Evolutionary conservation across 2,329 filamentous ascomycete genomes (phyloP).

Genomic region (Sporothrix globosa): DNA sequence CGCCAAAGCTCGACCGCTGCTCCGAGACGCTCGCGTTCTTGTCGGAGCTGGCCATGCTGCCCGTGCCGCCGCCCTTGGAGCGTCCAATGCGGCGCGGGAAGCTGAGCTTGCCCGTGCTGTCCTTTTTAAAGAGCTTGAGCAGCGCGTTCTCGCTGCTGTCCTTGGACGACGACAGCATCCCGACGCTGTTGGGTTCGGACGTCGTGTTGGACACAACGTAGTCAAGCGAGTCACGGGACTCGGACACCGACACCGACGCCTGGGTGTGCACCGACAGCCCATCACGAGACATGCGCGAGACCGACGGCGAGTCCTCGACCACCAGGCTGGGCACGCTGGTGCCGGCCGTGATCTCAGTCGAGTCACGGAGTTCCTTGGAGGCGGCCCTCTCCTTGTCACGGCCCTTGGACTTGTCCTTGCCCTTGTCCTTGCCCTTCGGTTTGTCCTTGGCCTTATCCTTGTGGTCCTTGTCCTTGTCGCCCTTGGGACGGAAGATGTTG

Average conservation of each 20-base stretch:
- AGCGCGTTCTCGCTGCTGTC: conserved; percentile 56
- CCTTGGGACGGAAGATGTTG: conserved; percentile 61
- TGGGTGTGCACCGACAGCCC: conserved; percentile 61
- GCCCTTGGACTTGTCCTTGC: conserved; percentile 47
- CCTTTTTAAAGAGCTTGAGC: conserved; percentile 68
- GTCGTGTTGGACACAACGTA: conserved; percentile 59
- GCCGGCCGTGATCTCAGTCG: conserved; percentile 41
- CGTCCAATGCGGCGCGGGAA: conserved; percentile 57
- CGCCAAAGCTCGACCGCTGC: conserved; percentile 59
- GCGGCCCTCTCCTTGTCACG: conserved; percentile 46
- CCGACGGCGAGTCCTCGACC: conserved; percentile 51
- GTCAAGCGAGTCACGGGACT: conserved; percentile 64
- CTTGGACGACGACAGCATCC: conserved; percentile 48
- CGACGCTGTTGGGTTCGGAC: conserved; percentile 54
- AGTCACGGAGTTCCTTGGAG: conserved; percentile 35
- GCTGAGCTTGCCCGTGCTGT: conserved; percentile 68
- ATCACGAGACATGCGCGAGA: conserved; percentile 60
- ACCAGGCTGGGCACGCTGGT: conserved; percentile 47
- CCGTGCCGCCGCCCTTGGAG: conserved; percentile 51
- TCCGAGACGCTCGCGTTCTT: conserved; percentile 56
- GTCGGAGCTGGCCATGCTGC: conserved; percentile 61
- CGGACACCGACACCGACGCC: conserved; percentile 60
- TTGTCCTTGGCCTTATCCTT: conserved; percentile 47
- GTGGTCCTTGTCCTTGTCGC: conserved; percentile 48
- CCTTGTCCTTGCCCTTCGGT: conserved; percentile 43